Conservation (phyloP, 2,329 filamentous ascomycete genomes). For the Cladophialophora chaetospira region DNA sequence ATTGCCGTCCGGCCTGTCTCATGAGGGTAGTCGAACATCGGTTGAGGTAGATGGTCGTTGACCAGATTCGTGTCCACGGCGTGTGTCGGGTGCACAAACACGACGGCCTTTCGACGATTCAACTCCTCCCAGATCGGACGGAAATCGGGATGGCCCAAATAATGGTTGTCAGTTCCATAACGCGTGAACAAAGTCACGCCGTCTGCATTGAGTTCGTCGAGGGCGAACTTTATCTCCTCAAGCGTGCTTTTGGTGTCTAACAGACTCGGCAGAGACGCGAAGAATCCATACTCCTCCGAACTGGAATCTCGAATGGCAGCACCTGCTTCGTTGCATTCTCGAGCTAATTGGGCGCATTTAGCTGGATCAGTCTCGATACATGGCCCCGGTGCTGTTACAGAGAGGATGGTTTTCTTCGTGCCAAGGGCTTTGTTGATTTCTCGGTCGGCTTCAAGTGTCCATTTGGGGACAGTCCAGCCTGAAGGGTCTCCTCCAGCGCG, state of each 20-base stretch:
- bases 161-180: slow-evolving; percentile 50
- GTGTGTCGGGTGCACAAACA: slow-evolving; percentile 58
- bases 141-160: slow-evolving; percentile 51
- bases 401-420: slow-evolving; percentile 34
- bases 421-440: slow-evolving; percentile 15
- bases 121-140: slow-evolving; percentile 52
- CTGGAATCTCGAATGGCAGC: slow-evolving; percentile 39
- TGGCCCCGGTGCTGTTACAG: slow-evolving; percentile 36
- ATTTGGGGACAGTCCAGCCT: slow-evolving; percentile 25
- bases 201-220: slow-evolving; percentile 47
- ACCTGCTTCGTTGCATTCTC: slow-evolving; percentile 39
- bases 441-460: slow-evolving; percentile 16
- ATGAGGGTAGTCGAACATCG: slow-evolving; percentile 49
- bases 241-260: slow-evolving; percentile 52
- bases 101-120: slow-evolving; percentile 47
- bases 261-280: slow-evolving; percentile 53
- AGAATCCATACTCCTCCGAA: slow-evolving; percentile 51
- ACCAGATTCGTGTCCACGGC: slow-evolving; percentile 40
- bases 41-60: slow-evolving; percentile 40
- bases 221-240: slow-evolving; percentile 48
- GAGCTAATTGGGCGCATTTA: slow-evolving; percentile 3
- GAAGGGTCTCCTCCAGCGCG: slow-evolving; percentile 23
- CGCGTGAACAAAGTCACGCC: slow-evolving; percentile 54
- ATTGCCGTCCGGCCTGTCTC: slow-evolving; percentile 43
- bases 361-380: slow-evolving; percentile 15